Conservation (phyloP, 2,329 filamentous ascomycete species). For the Xylaria polymorpha region DNA sequence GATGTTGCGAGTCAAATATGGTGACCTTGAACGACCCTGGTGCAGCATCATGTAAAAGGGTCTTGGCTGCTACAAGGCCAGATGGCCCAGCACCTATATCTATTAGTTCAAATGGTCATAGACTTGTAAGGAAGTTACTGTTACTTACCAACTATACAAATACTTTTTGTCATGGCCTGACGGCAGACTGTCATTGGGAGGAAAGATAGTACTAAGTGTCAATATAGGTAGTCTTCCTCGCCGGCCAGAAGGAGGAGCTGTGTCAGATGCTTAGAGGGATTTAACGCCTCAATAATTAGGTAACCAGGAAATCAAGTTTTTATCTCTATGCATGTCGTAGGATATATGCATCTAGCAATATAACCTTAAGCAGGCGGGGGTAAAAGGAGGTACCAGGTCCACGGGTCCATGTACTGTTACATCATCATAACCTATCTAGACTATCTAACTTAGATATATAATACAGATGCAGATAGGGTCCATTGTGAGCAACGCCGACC, state of each 20-base stretch:
- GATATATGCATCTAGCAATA: neutral
- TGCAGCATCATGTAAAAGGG: slow-evolving; percentile 70
- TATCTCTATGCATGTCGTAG: neutral
- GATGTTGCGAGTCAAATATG: slow-evolving; percentile 73
- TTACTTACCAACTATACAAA: slow-evolving; percentile 63
- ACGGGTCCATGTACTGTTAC: neutral
- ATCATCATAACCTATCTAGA: slow-evolving; percentile 4
- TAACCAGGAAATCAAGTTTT: neutral
- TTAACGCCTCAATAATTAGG: neutral
- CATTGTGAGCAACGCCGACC: neutral
- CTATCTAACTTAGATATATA: too few relatives aligned
- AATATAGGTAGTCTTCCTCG: neutral
- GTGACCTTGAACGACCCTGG: slow-evolving; percentile 71
- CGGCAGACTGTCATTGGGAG: slow-evolving; percentile 15
- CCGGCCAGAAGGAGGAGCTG: neutral
- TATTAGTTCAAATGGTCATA: slow-evolving; percentile 8
- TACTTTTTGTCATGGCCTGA: slow-evolving; percentile 57
- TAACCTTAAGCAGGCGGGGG: too few relatives aligned
- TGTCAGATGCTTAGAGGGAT: too few relatives aligned
- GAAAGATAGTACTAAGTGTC: neutral
- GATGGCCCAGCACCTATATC: slow-evolving; percentile 73
- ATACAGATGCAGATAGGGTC: neutral
- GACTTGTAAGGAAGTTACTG: neutral
- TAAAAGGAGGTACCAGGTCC: too few relatives aligned
- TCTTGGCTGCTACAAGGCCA: slow-evolving; percentile 77